Evolutionary conservation across 176 grass and related monocot species (phyloP), one percentile per base, ranked within the genome.

Genomic region (Otatea glauca): DNA sequence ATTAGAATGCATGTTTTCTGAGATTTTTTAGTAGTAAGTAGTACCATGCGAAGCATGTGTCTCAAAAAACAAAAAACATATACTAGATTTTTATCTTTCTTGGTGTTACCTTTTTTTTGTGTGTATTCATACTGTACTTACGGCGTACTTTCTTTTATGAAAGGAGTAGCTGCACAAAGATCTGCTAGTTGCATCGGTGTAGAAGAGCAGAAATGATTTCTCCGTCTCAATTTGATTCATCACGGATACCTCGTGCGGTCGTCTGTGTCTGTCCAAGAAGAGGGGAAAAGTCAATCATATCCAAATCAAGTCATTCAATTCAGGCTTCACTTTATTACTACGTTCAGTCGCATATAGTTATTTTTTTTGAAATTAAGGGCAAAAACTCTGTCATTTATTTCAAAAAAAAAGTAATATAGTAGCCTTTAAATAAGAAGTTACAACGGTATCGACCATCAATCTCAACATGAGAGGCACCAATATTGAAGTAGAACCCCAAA

Each of bases 41-140:
- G 54, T 21, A 21, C 6, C 53, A 0, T 55, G 53, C 18, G 53
- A 8, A 21, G 53, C 53, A n/a, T n/a, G n/a, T n/a, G n/a, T n/a
- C n/a, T n/a, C n/a, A n/a, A n/a, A n/a, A n/a, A n/a, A n/a, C n/a
- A n/a, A n/a, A n/a, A n/a, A n/a, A n/a, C n/a, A n/a, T 8, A 14
- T 6, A 51, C 15, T 51, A 54, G 23, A 45, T 37, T 12, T 18
- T 24, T 77, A 53, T 68, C 5, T 12, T 82, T 37, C 68, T 73
- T 83, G 41, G 10, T 74, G 8, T 14, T 9, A 21, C 39, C 4
- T 35, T 15, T 17, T 21, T 60, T 27, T n/a, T n/a, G n/a, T 38
- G 72, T 79, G 53, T 62, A 41, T 79, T 39, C 42, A 9, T 60
- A 37, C 49, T 47, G 47, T 66, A 39, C 43, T 27, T 82, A 32